Evolutionary conservation across 108 stramenopile species (phyloP).

Genomic region (Mayamaea pseudoterrestris): DNA sequence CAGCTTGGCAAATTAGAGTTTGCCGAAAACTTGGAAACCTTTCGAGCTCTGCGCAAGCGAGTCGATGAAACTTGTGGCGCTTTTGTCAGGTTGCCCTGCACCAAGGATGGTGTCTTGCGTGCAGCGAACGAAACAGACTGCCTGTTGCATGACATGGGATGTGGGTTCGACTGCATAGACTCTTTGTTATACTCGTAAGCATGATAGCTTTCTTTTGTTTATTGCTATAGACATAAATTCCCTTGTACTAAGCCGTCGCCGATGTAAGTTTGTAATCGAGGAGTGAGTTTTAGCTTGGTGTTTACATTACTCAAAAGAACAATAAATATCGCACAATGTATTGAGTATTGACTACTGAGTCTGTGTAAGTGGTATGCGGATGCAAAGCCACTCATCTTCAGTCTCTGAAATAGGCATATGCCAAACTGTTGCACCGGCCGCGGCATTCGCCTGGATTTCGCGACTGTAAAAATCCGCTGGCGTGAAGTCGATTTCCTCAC

Average conservation of each 20-base stretch:
- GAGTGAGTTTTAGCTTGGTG: no score
- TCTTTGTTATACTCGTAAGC: no score
- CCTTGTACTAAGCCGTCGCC: no score
- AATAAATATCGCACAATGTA: no score
- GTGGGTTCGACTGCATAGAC: conserved; percentile 34
- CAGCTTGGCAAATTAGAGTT: conserved; percentile 15
- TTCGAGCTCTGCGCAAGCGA: not conserved
- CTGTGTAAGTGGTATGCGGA: conserved; percentile 1
- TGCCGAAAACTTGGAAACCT: conserved; percentile 9
- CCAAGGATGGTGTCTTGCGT: conserved; percentile 7
- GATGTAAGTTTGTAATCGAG: no score
- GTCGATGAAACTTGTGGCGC: not conserved
- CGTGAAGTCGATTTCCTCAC: conserved; percentile 47
- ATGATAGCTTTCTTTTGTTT: no score
- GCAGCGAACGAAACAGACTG: conserved; percentile 16
- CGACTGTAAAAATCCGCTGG: conserved; percentile 74
- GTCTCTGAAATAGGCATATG: conserved; percentile 57
- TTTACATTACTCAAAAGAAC: no score
- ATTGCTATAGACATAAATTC: no score
- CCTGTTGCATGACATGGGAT: conserved; percentile 23
- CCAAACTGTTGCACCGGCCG: conserved; percentile 29
- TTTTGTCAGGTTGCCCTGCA: conserved; percentile 15
- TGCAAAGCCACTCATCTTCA: conserved; percentile 9
- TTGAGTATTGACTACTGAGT: no score
- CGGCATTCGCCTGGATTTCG: conserved; percentile 61